A percentile compares a stretch with the other conserved stretches of the same genome.
Conservation (phyloP, 306 rosid genomes). For the Lupinus albus region DNA sequence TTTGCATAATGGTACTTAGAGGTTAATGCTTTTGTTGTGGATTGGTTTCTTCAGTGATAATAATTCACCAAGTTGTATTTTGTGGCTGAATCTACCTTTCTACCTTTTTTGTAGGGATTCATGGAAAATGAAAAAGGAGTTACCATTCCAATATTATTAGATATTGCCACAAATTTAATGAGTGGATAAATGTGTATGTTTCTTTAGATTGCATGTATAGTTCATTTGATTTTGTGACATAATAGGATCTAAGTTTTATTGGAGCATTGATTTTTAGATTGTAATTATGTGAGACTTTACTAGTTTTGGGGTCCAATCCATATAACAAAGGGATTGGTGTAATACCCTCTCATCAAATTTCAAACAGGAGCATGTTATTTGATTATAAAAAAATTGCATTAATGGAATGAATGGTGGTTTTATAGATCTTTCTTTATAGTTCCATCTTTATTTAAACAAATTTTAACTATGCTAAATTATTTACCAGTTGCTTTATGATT, state of each 20-base stretch:
- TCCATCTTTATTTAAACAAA: no score
- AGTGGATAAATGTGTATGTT: slow-evolving; percentile 30
- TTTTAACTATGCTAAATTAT: no score
- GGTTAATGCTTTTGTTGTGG: slow-evolving; percentile 23
- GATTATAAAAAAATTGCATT: no score
- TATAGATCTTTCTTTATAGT: no score
- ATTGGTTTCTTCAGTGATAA: not conserved
- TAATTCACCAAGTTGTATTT: slow-evolving; percentile 27
- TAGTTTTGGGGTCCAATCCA: not conserved
- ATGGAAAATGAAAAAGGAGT: not conserved
- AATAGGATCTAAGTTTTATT: not conserved
- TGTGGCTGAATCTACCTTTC: slow-evolving; percentile 23
- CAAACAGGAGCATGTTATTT: no score
- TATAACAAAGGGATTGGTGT: slow-evolving; percentile 3
- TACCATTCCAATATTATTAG: slow-evolving; percentile 2
- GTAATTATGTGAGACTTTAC: not conserved
- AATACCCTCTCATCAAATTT: slow-evolving; percentile 5
- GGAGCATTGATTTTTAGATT: slow-evolving; percentile 1
- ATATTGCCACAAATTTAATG: slow-evolving; percentile 15
- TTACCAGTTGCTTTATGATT: no score
- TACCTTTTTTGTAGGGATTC: slow-evolving; percentile 4
- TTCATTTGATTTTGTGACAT: slow-evolving; percentile 12
- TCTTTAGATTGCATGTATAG: slow-evolving; percentile 38
- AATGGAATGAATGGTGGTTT: no score
- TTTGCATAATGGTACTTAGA: not conserved